Evolutionary conservation across 495 filamentous ascomycete species (phyloP).

Genomic region (Tuber calosporum): DNA sequence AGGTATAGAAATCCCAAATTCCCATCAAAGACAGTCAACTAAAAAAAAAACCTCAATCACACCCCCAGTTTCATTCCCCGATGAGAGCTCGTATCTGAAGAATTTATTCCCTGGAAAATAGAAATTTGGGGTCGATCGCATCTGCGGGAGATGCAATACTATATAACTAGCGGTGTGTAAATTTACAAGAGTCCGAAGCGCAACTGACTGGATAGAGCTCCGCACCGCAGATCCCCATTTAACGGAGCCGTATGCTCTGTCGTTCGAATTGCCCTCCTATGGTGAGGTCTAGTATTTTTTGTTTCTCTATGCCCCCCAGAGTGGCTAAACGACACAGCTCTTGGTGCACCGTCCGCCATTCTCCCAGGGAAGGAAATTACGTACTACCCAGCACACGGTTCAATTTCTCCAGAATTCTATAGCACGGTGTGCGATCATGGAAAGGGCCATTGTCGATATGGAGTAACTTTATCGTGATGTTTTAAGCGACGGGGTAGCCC

Average conservation of each 20-base stretch:
- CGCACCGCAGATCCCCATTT: too few relatives aligned
- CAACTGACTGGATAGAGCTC: too few relatives aligned
- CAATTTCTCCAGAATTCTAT: background rate
- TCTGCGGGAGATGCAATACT: too few relatives aligned
- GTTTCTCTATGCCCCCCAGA: background rate
- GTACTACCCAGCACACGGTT: background rate
- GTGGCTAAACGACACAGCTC: too few relatives aligned
- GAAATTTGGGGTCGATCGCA: too few relatives aligned
- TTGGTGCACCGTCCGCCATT: too few relatives aligned
- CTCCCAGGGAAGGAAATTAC: background rate
- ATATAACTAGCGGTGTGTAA: too few relatives aligned
- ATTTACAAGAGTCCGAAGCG: too few relatives aligned
- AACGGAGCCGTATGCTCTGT: background rate
- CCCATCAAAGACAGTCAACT: background rate
- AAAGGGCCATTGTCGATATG: background rate
- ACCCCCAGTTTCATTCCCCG: background rate
- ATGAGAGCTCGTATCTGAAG: too few relatives aligned
- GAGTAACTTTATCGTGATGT: background rate
- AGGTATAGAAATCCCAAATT: background rate
- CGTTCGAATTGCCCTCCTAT: background rate
- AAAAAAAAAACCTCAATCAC: background rate
- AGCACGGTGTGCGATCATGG: background rate
- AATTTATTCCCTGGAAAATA: too few relatives aligned
- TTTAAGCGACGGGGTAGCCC: background rate
- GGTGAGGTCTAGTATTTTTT: background rate